phyloP scores from a whole-genome alignment of 2,329 filamentous ascomycete species.

The Thielaviopsis euricoi region DNA sequence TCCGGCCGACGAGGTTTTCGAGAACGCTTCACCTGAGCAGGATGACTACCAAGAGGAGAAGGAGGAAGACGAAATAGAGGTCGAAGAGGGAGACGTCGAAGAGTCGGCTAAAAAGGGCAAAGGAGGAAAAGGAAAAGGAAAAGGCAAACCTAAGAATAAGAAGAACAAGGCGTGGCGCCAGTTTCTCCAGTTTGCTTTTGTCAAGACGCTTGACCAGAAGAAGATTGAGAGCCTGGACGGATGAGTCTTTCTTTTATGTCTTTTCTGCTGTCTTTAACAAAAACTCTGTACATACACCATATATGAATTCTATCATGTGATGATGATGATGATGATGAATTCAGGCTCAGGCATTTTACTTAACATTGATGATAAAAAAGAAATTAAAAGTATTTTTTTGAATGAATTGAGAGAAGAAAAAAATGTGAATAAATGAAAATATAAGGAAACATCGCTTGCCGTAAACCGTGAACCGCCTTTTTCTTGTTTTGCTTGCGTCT shows the following conservation, averaged over 20 bases:
- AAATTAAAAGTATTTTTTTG: not conserved
- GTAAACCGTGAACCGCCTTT: not conserved
- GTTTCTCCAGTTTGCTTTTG: constrained; percentile 66
- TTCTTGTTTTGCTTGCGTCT: no score
- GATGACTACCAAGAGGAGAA: constrained; percentile 17
- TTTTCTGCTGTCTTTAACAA: no score
- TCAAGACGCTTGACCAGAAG: constrained; percentile 50
- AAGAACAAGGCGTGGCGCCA: constrained; percentile 59
- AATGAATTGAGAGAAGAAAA: not conserved
- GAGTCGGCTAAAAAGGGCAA: constrained; percentile 15
- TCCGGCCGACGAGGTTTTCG: constrained; percentile 13
- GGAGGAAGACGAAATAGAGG: constrained; percentile 17
- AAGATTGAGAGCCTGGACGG: constrained; percentile 37
- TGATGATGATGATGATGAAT: no score
- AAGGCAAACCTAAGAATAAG: constrained; percentile 32
- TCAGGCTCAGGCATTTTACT: not conserved
- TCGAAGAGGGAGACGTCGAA: constrained; percentile 17
- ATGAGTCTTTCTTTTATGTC: no score
- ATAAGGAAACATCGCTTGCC: not conserved
- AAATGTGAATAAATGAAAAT: not conserved
- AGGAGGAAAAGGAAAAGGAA: constrained; percentile 23
- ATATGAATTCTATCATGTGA: not conserved
- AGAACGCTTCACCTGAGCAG: constrained; percentile 14
- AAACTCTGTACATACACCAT: not conserved
- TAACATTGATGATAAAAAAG: not conserved